These are phyloP conservation scores for Aspergillus bertholletiae DNA, from an alignment of 495 filamentous ascomycete genomes.

Conservation along the genomic window DNA sequence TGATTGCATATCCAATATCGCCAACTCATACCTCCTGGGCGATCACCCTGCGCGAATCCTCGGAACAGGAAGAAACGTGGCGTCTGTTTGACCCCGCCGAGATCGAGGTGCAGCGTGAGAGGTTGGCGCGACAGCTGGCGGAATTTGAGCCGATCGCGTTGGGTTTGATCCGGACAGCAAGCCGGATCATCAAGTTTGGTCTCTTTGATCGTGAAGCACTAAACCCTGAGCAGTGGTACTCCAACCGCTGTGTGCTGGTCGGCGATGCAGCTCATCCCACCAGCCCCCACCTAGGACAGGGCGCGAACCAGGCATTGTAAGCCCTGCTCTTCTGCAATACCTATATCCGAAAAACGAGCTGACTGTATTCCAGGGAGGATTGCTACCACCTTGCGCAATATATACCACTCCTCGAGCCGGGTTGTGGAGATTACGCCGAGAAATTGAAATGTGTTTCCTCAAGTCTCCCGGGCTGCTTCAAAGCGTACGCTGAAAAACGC, in stretches of 20 bases:
- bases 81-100: background rate
- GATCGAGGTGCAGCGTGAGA: background rate
- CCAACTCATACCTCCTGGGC: conserved; percentile 16
- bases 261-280: conserved; percentile 27
- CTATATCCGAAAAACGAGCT: background rate
- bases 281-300: conserved; percentile 23
- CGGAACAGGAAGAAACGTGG: conserved; percentile 17
- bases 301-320: conserved; percentile 25
- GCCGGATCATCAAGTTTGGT: conserved; percentile 17
- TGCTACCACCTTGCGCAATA: conserved; percentile 3
- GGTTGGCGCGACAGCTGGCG: conserved; percentile 1
- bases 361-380: conserved; percentile 3
- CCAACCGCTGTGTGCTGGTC: conserved; percentile 15
- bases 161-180: conserved; percentile 7
- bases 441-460: background rate
- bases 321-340: conserved; percentile 2
- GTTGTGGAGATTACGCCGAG: background rate
- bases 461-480: conserved; percentile 5
- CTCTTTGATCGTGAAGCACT: conserved; percentile 18
- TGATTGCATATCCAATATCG: conserved; percentile 19
- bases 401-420: background rate
- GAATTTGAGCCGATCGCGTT: conserved; percentile 12
- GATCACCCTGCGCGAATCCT: conserved; percentile 12
- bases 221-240: conserved; percentile 16
- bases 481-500: background rate